These are phyloP conservation scores for Helotiales sp. DNA, from an alignment of 2,329 filamentous ascomycete species.

Conservation along the genomic window DNA sequence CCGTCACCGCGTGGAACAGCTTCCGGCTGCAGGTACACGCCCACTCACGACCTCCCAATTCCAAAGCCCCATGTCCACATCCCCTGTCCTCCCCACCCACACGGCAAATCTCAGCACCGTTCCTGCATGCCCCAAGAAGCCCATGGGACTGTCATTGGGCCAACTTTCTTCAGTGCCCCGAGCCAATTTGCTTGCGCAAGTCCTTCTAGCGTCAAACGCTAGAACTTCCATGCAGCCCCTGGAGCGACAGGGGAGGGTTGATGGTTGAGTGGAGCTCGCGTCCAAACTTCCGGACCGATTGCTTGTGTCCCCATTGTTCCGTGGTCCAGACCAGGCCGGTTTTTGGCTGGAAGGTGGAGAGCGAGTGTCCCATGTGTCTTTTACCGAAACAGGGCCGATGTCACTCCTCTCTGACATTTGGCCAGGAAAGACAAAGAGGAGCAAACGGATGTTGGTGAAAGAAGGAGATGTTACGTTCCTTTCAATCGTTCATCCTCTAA, in stretches of 20 bases:
- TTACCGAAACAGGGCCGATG: background rate
- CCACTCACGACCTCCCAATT: background rate
- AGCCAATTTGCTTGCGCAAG: constrained; percentile 37
- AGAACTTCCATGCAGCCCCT: constrained; percentile 17
- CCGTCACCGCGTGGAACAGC: background rate
- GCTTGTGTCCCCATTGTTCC: background rate
- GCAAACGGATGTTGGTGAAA: no score
- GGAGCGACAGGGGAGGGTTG: no score
- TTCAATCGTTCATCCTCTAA: no score
- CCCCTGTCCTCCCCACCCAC: background rate
- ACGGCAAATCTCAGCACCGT: background rate
- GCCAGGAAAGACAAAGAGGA: no score
- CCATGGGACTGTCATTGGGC: no score
- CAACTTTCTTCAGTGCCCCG: background rate
- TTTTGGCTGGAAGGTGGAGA: no score
- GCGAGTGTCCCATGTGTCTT: background rate
- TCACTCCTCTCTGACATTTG: no score
- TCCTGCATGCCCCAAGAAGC: background rate
- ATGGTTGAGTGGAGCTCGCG: no score
- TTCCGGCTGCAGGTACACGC: background rate
- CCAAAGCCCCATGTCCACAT: background rate
- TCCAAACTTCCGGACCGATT: constrained; percentile 6
- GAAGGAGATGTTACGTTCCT: no score
- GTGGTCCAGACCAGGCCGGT: background rate
- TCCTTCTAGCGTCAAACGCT: constrained; percentile 41